Conservation (phyloP, 169 alveolate species). For the Eimeria zaria region DNA sequence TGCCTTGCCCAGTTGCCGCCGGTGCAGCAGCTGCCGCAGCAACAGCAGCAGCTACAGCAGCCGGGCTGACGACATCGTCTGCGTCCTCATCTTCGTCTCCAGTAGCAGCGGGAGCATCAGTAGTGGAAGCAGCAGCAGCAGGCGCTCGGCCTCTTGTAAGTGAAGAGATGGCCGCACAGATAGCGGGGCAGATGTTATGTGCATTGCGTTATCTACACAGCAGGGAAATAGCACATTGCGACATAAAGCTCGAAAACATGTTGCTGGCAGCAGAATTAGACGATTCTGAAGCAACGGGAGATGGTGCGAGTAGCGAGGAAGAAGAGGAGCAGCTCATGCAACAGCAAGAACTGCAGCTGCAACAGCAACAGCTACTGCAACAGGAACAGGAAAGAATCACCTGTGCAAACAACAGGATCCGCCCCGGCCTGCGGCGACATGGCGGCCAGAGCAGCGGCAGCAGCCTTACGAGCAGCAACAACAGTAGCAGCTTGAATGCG, state of each 20-base stretch:
- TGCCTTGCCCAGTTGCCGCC: conserved; percentile 21
- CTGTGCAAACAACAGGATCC: neutral
- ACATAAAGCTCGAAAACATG: conserved; percentile 89
- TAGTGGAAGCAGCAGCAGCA: conserved; percentile 38
- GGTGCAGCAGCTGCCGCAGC: conserved; percentile 73
- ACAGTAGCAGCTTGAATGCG: conserved; percentile 24
- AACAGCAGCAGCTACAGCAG: conserved; percentile 37
- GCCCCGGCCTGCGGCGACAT: conserved; percentile 25
- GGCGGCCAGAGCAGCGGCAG: conserved; percentile 17
- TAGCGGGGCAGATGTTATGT: conserved; percentile 86
- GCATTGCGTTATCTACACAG: conserved; percentile 89
- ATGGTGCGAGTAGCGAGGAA: conserved; percentile 35
- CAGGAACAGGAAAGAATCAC: conserved; percentile 33
- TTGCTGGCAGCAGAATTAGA: conserved; percentile 83
- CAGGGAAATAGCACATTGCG: conserved; percentile 88
- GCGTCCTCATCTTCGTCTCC: neutral
- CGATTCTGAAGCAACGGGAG: conserved; percentile 44
- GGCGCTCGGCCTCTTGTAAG: conserved; percentile 5
- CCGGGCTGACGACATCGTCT: neutral
- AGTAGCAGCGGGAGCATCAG: conserved; percentile 8
- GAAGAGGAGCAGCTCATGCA: conserved; percentile 55
- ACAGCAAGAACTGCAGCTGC: conserved; percentile 57
- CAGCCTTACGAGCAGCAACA: conserved; percentile 57
- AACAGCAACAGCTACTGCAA: conserved; percentile 71
- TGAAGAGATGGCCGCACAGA: conserved; percentile 85